Evolutionary conservation across 768 basidiomycete genomes (phyloP).

Genomic region (Phlegmacium glaucopus): DNA sequence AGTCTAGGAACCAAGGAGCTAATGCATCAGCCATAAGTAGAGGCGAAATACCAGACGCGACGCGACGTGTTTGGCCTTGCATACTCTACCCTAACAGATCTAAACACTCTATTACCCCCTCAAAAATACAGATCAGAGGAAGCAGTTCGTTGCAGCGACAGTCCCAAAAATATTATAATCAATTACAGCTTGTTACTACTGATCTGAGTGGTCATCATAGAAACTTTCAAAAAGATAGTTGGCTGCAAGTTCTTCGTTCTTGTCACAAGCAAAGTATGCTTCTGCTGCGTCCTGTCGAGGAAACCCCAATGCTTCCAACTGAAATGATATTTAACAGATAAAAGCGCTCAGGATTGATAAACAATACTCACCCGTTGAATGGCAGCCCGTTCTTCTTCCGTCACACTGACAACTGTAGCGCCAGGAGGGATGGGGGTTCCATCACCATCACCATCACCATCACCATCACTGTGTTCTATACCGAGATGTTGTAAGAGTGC

Average conservation of each 20-base stretch:
- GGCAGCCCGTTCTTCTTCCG: conserved; percentile 83
- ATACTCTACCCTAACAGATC: too few species aligned
- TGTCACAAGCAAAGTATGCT: conserved; percentile 93
- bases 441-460: conserved; percentile 41
- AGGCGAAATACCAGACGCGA: not conserved
- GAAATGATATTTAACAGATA: conserved; percentile 6
- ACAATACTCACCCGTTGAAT: conserved; percentile 74
- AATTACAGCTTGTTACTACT: conserved; percentile 52
- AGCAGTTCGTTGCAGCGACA: conserved; percentile 73
- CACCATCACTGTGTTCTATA: conserved; percentile 36
- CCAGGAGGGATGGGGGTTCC: conserved; percentile 45
- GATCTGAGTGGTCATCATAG: conserved; percentile 40
- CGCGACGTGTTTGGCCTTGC: too few species aligned
- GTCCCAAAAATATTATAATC: conserved; percentile 98
- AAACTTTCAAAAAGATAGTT: conserved; percentile 84
- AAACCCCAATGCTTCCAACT: conserved; percentile 91
- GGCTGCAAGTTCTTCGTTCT: conserved; percentile 95
- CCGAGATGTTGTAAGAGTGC: conserved; percentile 63
- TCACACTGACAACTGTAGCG: conserved; percentile 69
- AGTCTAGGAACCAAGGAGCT: conserved; percentile 54
- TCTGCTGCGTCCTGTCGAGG: conserved; percentile 75
- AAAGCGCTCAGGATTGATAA: not conserved
- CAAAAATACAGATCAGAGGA: too few species aligned
- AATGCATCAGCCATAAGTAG: conserved; percentile 33
- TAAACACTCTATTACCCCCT: too few species aligned